Conservation (phyloP, 2,329 filamentous ascomycete species). For the Akanthomyces muscarius region DNA sequence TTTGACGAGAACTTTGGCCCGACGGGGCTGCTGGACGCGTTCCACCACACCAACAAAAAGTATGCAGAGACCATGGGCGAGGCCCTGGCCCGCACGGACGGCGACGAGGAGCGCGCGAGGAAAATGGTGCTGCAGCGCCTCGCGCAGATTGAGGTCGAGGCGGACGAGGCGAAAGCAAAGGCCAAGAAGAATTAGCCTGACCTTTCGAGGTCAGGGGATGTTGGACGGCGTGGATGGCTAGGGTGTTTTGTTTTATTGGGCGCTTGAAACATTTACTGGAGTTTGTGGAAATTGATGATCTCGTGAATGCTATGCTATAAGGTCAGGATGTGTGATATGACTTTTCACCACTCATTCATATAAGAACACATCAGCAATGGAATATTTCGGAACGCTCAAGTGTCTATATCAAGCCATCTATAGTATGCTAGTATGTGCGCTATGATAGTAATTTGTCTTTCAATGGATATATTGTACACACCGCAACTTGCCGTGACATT, state of each 20-base stretch:
- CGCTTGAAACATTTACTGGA: background rate
- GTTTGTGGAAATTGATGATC: background rate
- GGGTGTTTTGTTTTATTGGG: background rate
- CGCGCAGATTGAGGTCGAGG: slow-evolving; percentile 17
- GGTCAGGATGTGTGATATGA: background rate
- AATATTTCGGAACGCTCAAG: background rate
- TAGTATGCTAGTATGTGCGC: too few relatives aligned
- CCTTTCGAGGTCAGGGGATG: background rate
- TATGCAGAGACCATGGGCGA: slow-evolving; percentile 17
- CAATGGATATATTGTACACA: background rate
- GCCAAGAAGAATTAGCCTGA: background rate
- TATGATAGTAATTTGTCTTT: too few relatives aligned
- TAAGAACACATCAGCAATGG: background rate
- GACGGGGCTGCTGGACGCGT: slow-evolving; percentile 18
- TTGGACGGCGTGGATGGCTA: too few relatives aligned
- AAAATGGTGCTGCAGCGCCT: slow-evolving; percentile 20
- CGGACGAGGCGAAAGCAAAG: slow-evolving; percentile 6
- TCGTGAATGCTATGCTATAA: background rate
- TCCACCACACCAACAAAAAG: slow-evolving; percentile 19
- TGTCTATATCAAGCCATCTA: too few relatives aligned
- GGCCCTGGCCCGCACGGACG: slow-evolving; percentile 16
- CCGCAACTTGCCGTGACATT: background rate
- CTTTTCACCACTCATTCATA: background rate
- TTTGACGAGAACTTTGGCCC: slow-evolving; percentile 23
- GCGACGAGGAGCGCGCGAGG: slow-evolving; percentile 20